These are phyloP conservation scores for Oryza officinalis DNA, from an alignment of 176 grass and related monocot species.

Conservation along the genomic window DNA sequence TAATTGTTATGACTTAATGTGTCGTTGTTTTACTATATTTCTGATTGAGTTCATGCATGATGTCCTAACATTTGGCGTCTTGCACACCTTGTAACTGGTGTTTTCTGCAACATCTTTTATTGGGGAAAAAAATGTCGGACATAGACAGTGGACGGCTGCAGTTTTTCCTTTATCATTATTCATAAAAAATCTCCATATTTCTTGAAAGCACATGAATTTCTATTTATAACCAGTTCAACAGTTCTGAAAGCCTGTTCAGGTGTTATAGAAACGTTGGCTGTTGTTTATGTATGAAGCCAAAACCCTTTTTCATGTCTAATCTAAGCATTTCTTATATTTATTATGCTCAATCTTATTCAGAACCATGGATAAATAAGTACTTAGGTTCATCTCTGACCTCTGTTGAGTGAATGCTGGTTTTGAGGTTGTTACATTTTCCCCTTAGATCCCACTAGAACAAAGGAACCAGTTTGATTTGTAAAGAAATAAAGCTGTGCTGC, in stretches of 20 bases:
- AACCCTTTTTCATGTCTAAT: neutral
- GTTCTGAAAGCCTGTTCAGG: neutral
- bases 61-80: neutral
- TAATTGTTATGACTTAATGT: neutral
- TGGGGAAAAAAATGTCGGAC: neutral
- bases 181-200: neutral
- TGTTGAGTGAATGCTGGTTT: constrained; percentile 9
- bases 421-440: neutral
- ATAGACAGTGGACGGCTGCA: neutral
- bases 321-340: neutral
- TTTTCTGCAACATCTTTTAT: neutral
- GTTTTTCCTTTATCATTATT: neutral
- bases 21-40: neutral
- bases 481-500: neutral
- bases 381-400: neutral
- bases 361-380: neutral
- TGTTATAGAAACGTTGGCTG: neutral
- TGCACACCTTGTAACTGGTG: neutral
- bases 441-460: neutral
- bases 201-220: neutral
- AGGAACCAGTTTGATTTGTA: neutral
- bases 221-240: neutral
- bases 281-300: neutral
- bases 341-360: neutral
- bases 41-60: neutral